Percentiles rank a stretch among this genome's conserved stretches.
Evolutionary conservation across 345 rosid species (phyloP).

Genomic region (Pistacia vera): DNA sequence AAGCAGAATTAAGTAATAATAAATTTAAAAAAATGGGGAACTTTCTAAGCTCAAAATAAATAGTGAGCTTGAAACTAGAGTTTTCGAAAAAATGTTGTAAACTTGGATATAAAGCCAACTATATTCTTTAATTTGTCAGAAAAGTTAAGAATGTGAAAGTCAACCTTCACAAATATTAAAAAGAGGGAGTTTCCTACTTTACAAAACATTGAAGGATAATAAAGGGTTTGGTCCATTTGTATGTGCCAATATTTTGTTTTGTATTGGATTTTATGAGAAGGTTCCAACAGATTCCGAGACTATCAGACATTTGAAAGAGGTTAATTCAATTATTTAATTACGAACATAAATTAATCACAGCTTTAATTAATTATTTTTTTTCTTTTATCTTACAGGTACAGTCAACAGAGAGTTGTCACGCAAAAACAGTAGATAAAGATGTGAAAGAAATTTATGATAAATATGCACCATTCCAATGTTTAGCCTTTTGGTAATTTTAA

Average conservation of each 20-base stretch:
- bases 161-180: conserved; percentile 25
- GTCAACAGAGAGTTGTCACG: conserved; percentile 21
- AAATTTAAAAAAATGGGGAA: conserved; percentile 15
- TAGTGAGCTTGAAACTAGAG: conserved; percentile 26
- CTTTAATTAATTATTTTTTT: neutral
- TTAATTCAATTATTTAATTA: neutral
- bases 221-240: conserved; percentile 48
- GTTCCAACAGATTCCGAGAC: conserved; percentile 57
- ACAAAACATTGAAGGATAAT: conserved; percentile 12
- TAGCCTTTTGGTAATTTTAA: conserved; percentile 31
- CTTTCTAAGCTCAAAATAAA: conserved; percentile 48
- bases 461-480: conserved; percentile 31
- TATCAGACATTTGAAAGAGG: conserved; percentile 41
- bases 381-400: conserved; percentile 24
- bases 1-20: conserved; percentile 11
- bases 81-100: conserved; percentile 29
- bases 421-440: neutral
- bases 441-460: conserved; percentile 33
- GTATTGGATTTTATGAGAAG: conserved; percentile 45
- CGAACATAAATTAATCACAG: neutral
- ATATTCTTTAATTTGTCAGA: conserved; percentile 32
- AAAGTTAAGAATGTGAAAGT: conserved; percentile 27
- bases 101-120: conserved; percentile 47
- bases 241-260: conserved; percentile 45
- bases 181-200: conserved; percentile 3